Evolutionary conservation across 345 rosid genomes (phyloP).

Genomic region (Kandelia obovata): DNA sequence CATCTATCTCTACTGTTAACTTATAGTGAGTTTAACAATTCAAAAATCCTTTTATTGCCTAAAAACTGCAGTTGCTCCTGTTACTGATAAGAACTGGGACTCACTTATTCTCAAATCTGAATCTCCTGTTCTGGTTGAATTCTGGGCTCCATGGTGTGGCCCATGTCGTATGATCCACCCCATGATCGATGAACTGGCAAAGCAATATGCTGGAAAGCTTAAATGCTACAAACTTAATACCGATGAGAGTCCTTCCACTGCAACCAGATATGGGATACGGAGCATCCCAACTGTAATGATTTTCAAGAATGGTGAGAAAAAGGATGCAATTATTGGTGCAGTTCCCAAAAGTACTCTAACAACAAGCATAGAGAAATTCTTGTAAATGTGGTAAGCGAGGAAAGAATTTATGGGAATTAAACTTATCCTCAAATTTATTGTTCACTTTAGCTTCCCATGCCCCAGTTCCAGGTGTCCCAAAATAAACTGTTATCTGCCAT

Average conservation of each 20-base stretch:
- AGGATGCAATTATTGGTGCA: constrained; percentile 67
- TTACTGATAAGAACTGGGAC: constrained; percentile 58
- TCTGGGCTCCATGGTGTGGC: constrained; percentile 90
- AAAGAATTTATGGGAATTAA: neutral
- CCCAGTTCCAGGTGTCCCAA: too few species aligned
- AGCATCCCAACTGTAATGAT: constrained; percentile 68
- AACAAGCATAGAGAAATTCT: constrained; percentile 57
- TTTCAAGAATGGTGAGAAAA: constrained; percentile 67
- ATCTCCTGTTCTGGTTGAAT: constrained; percentile 56
- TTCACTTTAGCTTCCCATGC: too few species aligned
- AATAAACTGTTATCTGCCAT: too few species aligned
- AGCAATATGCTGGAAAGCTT: constrained; percentile 59
- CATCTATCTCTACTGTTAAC: too few species aligned
- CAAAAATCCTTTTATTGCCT: neutral
- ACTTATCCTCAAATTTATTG: too few species aligned
- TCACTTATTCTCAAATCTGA: constrained; percentile 56
- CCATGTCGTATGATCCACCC: constrained; percentile 78
- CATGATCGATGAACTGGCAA: constrained; percentile 49
- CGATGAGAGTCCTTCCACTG: constrained; percentile 55
- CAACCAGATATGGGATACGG: constrained; percentile 56
- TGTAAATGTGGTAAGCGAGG: constrained; percentile 32
- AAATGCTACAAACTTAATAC: constrained; percentile 69
- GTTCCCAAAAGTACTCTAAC: constrained; percentile 65
- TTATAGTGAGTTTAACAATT: too few species aligned
- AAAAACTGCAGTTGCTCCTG: constrained; percentile 17